These are phyloP conservation scores for Arabidopsis thaliana DNA, from an alignment of 345 rosid genomes.

Conservation along the genomic window DNA sequence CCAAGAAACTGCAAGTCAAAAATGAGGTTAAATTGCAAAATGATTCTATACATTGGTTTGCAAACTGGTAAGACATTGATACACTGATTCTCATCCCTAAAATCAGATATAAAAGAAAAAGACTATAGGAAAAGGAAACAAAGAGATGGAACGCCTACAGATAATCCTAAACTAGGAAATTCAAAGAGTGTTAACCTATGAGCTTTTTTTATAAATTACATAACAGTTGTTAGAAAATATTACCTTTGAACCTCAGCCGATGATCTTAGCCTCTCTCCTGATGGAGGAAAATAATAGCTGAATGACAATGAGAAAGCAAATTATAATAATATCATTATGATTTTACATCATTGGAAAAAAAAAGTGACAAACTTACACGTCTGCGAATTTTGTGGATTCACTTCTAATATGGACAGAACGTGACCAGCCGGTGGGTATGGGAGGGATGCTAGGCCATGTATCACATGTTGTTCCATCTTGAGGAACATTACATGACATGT, in stretches of 20 bases:
- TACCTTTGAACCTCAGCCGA: constrained; percentile 78
- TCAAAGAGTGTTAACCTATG: neutral
- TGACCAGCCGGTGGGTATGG: constrained; percentile 84
- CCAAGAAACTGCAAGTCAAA: too few species aligned
- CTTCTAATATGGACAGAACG: constrained; percentile 70
- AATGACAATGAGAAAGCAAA: constrained; percentile 17
- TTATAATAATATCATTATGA: neutral
- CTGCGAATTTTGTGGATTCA: constrained; percentile 79
- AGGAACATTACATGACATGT: constrained; percentile 71
- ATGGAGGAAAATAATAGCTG: constrained; percentile 82
- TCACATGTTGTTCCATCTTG: constrained; percentile 64
- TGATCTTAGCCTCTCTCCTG: constrained; percentile 89
- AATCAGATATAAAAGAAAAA: too few species aligned
- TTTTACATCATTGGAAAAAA: neutral
- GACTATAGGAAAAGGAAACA: too few species aligned
- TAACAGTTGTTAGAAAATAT: constrained; percentile 17
- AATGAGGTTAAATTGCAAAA: too few species aligned
- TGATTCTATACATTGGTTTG: too few species aligned
- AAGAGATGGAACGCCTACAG: too few species aligned
- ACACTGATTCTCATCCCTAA: too few species aligned
- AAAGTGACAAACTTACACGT: constrained; percentile 60
- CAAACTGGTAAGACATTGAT: too few species aligned
- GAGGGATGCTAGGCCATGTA: constrained; percentile 68
- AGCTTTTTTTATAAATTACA: neutral
- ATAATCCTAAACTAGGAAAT: neutral